Evolutionary conservation across 2,329 filamentous ascomycete species (phyloP), one percentile per base, ranked within the genome.

Genomic region (Chaetomium sp.): DNA sequence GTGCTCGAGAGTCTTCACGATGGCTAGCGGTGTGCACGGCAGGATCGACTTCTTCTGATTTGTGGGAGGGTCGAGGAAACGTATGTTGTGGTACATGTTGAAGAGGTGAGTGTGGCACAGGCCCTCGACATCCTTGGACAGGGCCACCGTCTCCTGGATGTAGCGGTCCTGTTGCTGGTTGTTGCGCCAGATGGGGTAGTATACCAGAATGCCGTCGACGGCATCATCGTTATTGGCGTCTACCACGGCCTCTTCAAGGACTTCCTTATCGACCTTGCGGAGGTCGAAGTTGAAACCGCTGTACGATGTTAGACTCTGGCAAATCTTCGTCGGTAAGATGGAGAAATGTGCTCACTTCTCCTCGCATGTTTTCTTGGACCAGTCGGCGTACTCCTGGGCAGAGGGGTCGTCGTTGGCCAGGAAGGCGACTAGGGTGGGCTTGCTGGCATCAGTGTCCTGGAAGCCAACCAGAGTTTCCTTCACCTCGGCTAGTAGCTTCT

Each of bases 41-140:
- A 99, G 82, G 70, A 98, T 92, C 57, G 90, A 96, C 82, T 99
- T 98, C 77, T 92, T 91, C 65, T 82, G 83, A 77, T 92, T 91
- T 51, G 83, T 78, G 4, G 90, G 89, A 27, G 88, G 82, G 78
- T 99, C 95, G 63, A 99, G 84, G 81, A 93, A 98, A 70, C 95
- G 92, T 73, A 96, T 87, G 81, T 99, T 99, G 82, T 97, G 91
- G 81, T 98, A 99, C 93, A 99, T 97, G 85, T 99, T 99, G 86
- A 94, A 93, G 74, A 98, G 90, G 80, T 98, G 93, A 75, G 89
- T 89, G 79, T 97, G 94, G 72, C 90, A 92, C 65, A 99, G 87
- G 42, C 95, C 95, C 78, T 99, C 95, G 70, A 99, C 94, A 74
- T 99, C 95, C 79, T 99, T 98, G 77, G 85, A 81, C 51, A 97